Evolutionary conservation across 1,284 basidiomycete species (phyloP).

Genomic region (Ustilago bromivora): DNA sequence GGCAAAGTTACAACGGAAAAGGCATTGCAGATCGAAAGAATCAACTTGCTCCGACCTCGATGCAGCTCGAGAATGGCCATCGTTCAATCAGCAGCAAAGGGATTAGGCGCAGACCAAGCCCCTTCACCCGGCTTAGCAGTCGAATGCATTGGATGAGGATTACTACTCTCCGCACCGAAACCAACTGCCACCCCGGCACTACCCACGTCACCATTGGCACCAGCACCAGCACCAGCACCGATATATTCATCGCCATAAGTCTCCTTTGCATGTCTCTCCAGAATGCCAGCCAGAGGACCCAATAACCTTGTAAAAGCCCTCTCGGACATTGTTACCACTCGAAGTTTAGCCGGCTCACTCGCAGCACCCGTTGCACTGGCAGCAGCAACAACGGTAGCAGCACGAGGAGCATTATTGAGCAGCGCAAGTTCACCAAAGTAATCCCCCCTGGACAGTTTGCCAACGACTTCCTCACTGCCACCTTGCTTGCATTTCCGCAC

Average conservation of each 20-base stretch:
- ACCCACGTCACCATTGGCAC: background rate
- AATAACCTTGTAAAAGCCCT: slow-evolving; percentile 93
- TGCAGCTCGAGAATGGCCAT: background rate
- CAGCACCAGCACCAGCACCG: background rate
- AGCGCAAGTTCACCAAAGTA: slow-evolving; percentile 96
- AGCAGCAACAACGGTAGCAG: slow-evolving; percentile 88
- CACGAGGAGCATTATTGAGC: slow-evolving; percentile 85
- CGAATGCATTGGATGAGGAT: slow-evolving; percentile 45
- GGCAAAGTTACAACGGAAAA: no score
- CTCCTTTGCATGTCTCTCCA: slow-evolving; percentile 80
- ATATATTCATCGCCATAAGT: slow-evolving; percentile 58
- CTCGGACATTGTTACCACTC: slow-evolving; percentile 89
- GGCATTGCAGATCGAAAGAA: no score
- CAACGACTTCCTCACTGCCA: slow-evolving; percentile 73
- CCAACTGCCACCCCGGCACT: no score
- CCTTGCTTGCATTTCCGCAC: slow-evolving; percentile 83
- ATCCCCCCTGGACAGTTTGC: slow-evolving; percentile 85
- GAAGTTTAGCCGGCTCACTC: slow-evolving; percentile 57
- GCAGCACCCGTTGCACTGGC: slow-evolving; percentile 70
- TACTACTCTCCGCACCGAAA: background rate
- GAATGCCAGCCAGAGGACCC: slow-evolving; percentile 87
- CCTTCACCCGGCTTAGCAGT: slow-evolving; percentile 46
- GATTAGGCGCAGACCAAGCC: slow-evolving; percentile 42
- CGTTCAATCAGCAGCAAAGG: slow-evolving; percentile 38
- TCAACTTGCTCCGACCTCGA: no score